Percentiles rank a stretch among this genome's conserved stretches.
These are phyloP conservation scores for Cicer cuneatum DNA, from an alignment of 306 rosid species.

Conservation along the genomic window DNA sequence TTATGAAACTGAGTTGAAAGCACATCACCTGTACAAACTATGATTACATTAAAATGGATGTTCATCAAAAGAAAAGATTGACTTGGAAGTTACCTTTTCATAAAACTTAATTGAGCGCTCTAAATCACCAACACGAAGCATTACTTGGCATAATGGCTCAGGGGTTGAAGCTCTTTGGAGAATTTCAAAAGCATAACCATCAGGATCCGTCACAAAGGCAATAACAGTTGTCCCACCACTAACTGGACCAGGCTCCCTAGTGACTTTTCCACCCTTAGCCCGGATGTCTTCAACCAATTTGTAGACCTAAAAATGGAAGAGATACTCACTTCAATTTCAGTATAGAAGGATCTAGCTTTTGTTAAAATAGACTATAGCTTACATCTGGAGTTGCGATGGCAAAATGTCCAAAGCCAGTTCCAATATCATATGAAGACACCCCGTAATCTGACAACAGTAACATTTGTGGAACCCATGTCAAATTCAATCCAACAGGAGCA, in stretches of 20 bases:
- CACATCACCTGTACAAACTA: neutral
- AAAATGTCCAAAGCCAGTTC: constrained; percentile 94
- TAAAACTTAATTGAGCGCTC: constrained; percentile 90
- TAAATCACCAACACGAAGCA: constrained; percentile 96
- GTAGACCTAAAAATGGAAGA: constrained; percentile 62
- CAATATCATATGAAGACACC: constrained; percentile 82
- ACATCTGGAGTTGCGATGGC: constrained; percentile 88
- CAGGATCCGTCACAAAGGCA: constrained; percentile 94
- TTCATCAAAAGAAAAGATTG: constrained; percentile 11
- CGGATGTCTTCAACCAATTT: constrained; percentile 73
- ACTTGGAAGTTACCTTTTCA: constrained; percentile 68
- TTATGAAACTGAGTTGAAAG: constrained; percentile 12
- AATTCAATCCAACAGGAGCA: constrained; percentile 25
- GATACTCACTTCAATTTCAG: constrained; percentile 37
- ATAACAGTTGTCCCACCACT: constrained; percentile 75
- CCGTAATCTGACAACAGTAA: constrained; percentile 71
- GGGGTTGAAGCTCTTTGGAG: constrained; percentile 82
- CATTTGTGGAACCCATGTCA: constrained; percentile 32
- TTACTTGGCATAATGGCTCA: constrained; percentile 91
- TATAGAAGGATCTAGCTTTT: neutral
- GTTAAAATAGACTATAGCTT: constrained; percentile 44
- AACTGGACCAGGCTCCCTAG: constrained; percentile 93
- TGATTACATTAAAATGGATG: constrained; percentile 8
- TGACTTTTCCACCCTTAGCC: constrained; percentile 78
- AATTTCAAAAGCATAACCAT: constrained; percentile 85